Evolutionary conservation across 2,329 filamentous ascomycete species (phyloP).

Genomic region (Trichoderma lentiforme): DNA sequence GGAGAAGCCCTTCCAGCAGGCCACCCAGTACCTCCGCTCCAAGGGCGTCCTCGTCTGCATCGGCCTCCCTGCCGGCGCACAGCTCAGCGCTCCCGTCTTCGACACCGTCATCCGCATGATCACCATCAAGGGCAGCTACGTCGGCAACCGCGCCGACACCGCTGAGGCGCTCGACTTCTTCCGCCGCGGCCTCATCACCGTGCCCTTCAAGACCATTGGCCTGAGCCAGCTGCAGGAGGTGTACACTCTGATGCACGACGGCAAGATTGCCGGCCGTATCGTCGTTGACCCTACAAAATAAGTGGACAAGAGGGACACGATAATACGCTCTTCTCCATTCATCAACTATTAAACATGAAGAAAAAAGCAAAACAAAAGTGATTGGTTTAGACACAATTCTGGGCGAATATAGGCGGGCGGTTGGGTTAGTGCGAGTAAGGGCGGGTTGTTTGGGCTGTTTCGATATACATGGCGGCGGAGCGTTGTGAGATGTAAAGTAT

Average conservation of each 20-base stretch:
- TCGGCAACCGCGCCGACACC: conserved; percentile 86
- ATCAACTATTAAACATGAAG: background rate
- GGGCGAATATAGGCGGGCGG: background rate
- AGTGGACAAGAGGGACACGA: background rate
- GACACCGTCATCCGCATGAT: conserved; percentile 88
- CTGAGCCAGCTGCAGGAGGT: conserved; percentile 75
- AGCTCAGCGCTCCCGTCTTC: conserved; percentile 80
- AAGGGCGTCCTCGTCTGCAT: conserved; percentile 84
- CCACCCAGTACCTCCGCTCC: conserved; percentile 79
- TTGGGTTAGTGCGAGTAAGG: background rate
- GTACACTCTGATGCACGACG: conserved; percentile 70
- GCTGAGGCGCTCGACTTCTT: conserved; percentile 91
- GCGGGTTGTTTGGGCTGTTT: background rate
- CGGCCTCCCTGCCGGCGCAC: conserved; percentile 78
- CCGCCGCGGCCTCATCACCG: conserved; percentile 76
- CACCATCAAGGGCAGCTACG: conserved; percentile 87
- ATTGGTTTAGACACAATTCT: background rate
- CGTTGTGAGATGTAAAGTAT: background rate
- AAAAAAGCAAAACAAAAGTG: background rate
- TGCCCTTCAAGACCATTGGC: conserved; percentile 81
- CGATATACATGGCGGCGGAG: background rate
- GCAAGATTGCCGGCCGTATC: conserved; percentile 73
- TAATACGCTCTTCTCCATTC: background rate
- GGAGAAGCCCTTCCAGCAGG: conserved; percentile 95
- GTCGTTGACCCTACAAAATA: conserved; percentile 72